Base-by-base conservation (phyloP, 164 flowering plant genomes). In the Tinospora cordifolia region DNA sequence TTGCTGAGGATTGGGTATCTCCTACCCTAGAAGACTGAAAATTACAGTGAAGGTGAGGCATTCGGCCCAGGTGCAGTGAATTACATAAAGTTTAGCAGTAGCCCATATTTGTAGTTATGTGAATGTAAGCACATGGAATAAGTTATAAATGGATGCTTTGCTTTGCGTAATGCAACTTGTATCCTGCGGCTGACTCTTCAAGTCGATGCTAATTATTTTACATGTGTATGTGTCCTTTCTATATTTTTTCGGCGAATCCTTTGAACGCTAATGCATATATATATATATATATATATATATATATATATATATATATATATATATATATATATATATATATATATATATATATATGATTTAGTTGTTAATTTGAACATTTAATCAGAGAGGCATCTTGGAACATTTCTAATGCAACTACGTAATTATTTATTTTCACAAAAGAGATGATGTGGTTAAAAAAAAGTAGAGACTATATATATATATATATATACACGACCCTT, bases 61-160 rank as follows among this genome's bases (percentile, higher is more conserved):
- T n/a, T n/a, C 60, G n/a, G 22, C 3, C 60, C 60, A 3, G 24
- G 60, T 54, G 60, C 60, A 54, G 24, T 54, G 60, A 54, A 54
- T 24, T 54, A 19, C 60, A 54, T n/a, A 54, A 54, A 54, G 60
- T 30, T 30, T 30, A 30, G 3, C 36, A 25, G 21, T 54, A 51
- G 58, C 60, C 60, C 60, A 54, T 54, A 54, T 54, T 54, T 54
- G n/a, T 54, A 54, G 60, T 21, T 21, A 54, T 54, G 24, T n/a
- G 60, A 54, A 54, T n/a, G n/a, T 54, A 54, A 54, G 60, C 21
- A 22, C 59, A 51, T 51, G 60, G 36, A 30, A 30, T 30, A 30
- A 30, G 36, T 30, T 4, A 30, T 30, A 30, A 30, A 4, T 2
- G 36, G 36, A 30, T 30, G 36, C 36, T 30, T 30, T 30, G 36